Conservation (phyloP, 176 grass and related monocot genomes). For the Chloris gayana region DNA sequence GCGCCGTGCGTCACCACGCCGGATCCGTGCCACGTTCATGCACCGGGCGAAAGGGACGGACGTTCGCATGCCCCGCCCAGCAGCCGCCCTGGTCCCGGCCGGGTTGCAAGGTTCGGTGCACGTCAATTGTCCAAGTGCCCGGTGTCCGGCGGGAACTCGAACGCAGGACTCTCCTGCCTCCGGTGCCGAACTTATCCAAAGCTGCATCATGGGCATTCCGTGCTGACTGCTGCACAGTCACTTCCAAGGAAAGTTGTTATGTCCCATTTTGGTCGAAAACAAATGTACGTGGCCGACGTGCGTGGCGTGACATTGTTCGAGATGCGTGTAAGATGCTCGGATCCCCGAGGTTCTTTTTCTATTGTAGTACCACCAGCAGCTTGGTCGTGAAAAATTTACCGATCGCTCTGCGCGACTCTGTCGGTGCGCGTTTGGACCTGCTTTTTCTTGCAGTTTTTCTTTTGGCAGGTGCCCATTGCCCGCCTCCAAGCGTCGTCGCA, state of each 20-base stretch:
- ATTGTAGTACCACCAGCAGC: too few species aligned
- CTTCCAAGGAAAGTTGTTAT: too few species aligned
- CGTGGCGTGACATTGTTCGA: background rate
- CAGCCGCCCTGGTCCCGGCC: background rate
- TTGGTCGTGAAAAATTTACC: too few species aligned
- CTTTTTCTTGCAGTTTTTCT: background rate
- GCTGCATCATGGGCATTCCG: background rate
- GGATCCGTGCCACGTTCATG: background rate
- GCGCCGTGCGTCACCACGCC: background rate
- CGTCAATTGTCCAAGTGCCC: too few species aligned
- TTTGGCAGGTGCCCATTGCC: background rate
- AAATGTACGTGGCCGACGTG: background rate
- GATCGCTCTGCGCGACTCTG: background rate
- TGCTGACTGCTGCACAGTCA: background rate
- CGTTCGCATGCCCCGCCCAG: background rate
- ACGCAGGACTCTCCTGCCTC: background rate
- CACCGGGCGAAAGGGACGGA: background rate
- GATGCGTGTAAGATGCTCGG: constrained; percentile 4
- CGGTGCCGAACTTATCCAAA: background rate
- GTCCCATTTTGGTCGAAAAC: background rate
- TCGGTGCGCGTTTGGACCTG: background rate
- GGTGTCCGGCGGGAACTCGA: background rate
- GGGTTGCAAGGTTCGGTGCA: background rate
- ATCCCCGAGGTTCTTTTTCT: background rate
- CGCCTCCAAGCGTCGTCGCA: background rate